Evolutionary conservation across 805 yeast species (phyloP), one percentile per base, ranked within the genome.

Genomic region (Kodamaea laetipori): DNA sequence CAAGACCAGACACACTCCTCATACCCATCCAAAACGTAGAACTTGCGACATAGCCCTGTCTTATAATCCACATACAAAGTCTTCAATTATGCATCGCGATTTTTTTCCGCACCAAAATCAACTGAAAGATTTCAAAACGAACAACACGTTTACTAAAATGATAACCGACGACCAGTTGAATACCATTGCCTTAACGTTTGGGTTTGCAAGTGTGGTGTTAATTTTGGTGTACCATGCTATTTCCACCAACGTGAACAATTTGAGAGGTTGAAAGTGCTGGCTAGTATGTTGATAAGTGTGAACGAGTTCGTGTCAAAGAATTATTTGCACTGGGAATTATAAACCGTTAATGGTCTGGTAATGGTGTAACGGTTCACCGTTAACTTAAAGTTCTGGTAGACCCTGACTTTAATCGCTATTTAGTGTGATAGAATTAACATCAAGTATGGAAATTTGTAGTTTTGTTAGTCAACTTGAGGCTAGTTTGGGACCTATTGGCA

Each of bases 121-220:
- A 15, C 15, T 13, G 17, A 34, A 34, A 33, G 24, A 33, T 33
- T 18, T 34, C 2, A 36, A 36, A 36, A 36, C 41, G 24, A 28
- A 39, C 26, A 13, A 40, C 17, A 35, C 38, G 26, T 41, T 28
- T 12, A 13, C 24, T 32, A 47, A 18, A 37, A 90, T 90, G 97
- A 90, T 90, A 57, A 73, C 87, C 11, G 97, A 90, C 73, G 72
- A 71, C 43, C 94, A 89, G 64, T 76, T 90, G 61, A 80, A 90
- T 62, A 67, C 78, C 38, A 68, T 88, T 35, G 95, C 87, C 39
- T 74, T 87, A 36, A 64, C 80, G 9, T 83, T 86, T 52, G 97
- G 97, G 4, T 62, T 89, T 43, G 59, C 79, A 4, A 81, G 94
- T 49, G 76, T 89, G 62, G 74, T 80, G 2, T 72, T 90, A 53